phyloP scores from a whole-genome alignment of 2,329 filamentous ascomycete species.

The Pseudohalonectria lignicola region DNA sequence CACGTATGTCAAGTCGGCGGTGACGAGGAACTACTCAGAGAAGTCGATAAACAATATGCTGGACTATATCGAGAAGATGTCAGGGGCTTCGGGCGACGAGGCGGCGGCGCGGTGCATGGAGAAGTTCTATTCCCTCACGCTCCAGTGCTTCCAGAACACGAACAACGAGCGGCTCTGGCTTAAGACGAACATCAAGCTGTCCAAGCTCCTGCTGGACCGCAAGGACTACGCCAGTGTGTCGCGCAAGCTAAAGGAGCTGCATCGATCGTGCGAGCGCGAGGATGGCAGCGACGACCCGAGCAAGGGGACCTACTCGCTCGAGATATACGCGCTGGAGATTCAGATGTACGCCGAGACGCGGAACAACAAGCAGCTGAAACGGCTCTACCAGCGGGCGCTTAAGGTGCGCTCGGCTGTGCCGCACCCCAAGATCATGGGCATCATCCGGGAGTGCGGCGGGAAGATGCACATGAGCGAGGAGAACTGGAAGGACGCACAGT shows the following conservation, averaged over 20 bases:
- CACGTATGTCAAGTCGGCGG: conserved; percentile 93
- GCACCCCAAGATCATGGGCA: conserved; percentile 97
- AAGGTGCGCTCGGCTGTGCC: conserved; percentile 93
- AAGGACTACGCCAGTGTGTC: conserved; percentile 75
- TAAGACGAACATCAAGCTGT: conserved; percentile 96
- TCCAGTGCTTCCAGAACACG: conserved; percentile 90
- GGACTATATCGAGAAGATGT: conserved; percentile 91
- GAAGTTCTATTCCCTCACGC: conserved; percentile 85
- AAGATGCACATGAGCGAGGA: conserved; percentile 99
- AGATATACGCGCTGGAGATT: conserved; percentile 94
- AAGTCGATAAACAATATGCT: conserved; percentile 99
- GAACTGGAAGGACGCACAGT: conserved; percentile 96
- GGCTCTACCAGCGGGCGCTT: conserved; percentile 81
- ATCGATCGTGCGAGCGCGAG: conserved; percentile 75
- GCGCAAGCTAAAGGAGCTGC: conserved; percentile 78
- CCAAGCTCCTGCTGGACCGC: conserved; percentile 80
- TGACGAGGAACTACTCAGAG: conserved; percentile 96
- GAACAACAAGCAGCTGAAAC: conserved; percentile 95
- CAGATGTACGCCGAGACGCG: conserved; percentile 96
- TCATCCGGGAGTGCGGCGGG: conserved; percentile 95
- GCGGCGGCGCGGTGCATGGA: conserved; percentile 77
- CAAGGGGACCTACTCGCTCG: conserved; percentile 92
- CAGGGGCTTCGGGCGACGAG: conserved; percentile 51
- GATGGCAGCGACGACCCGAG: conserved; percentile 85
- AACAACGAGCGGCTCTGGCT: conserved; percentile 97